Evolutionary conservation across 164 flowering plant species (phyloP).

Genomic region (Platanus orientalis): DNA sequence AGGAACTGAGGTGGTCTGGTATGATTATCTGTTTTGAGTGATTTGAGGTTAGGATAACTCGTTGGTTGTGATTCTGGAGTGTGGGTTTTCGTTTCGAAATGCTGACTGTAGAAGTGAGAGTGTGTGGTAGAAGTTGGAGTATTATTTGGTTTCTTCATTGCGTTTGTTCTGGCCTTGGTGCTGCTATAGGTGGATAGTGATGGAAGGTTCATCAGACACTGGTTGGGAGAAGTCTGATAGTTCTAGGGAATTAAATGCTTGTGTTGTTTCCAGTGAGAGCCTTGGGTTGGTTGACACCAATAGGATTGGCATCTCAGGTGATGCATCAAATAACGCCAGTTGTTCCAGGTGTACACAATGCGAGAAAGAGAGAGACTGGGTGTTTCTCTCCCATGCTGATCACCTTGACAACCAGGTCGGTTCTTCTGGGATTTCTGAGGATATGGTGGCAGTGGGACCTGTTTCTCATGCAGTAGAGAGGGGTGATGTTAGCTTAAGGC

Average conservation of each 20-base stretch:
- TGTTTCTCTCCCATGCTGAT: conserved; percentile 23
- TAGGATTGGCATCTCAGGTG: conserved; percentile 31
- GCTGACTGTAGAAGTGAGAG: conserved; percentile 23
- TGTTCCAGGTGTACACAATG: conserved; percentile 19
- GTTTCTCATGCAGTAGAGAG: conserved; percentile 32
- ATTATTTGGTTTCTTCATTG: conserved; percentile 21
- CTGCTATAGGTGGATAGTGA: conserved; percentile 38
- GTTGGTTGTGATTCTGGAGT: conserved; percentile 15
- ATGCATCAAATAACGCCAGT: conserved; percentile 29
- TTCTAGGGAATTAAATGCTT: conserved; percentile 55
- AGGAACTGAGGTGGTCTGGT: conserved; percentile 9
- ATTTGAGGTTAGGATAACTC: conserved; percentile 5
- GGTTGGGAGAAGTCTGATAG: conserved; percentile 49
- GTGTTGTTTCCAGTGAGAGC: conserved; percentile 42
- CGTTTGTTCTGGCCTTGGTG: conserved; percentile 22
- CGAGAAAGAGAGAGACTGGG: conserved; percentile 27
- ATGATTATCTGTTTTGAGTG: not conserved
- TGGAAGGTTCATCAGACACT: conserved; percentile 77
- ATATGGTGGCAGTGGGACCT: conserved; percentile 29
- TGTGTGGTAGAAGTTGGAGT: conserved; percentile 18
- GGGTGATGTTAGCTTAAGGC: conserved; percentile 81
- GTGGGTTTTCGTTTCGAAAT: conserved; percentile 24
- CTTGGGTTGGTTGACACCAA: conserved; percentile 25
- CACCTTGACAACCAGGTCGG: conserved; percentile 36
- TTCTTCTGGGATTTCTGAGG: conserved; percentile 38